Base-by-base conservation (phyloP, 495 filamentous ascomycete genomes). In the Penicillium ochrochloron region DNA sequence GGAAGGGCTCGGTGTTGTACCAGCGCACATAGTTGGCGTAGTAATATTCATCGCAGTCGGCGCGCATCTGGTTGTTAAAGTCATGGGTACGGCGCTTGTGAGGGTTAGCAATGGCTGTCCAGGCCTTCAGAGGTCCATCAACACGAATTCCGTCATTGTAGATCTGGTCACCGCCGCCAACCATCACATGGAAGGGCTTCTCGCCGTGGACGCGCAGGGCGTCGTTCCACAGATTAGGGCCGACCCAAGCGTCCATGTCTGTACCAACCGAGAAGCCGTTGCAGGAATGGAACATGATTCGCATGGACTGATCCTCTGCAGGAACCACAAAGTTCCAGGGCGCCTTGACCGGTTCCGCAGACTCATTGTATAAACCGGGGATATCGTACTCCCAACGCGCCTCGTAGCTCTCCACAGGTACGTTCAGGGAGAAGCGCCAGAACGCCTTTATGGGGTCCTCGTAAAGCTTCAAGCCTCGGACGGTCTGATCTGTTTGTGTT, bases 191-290 rank as follows among this genome's bases (percentile, higher is more conserved):
- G 76, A 97, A 93, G 17, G 94, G 92, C 66, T 82, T 82, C 75
- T 89, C 78, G 27, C 76, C 75, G 61, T 91, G 86, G 29, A 87
- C 79, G 58, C 93, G 84, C 69, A 93, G 74, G 14, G 96, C 94
- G 68, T 97, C 93, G 66, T 96, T 94, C 94, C 94, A 97, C 59
- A 97, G 82, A 19, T 86, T 89, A 11, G 89, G 87, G 0, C 94
- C 94, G 50, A 88, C 86, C 87, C 88, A 97, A 39, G 87, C 89
- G 2, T 92, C 85, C 77, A 94, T 89, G 73, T 97, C 90, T 8
- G 92, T 97, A 52, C 93, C 93, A 29, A 97, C 92, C 46, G 91
- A 94, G 77, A 98, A 97, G 54, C 94, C 94, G 78, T 97, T 98
- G 78, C 93, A 97, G 31, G 92, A 96, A 78, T 96, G 89, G 78